Conservation (phyloP, 1,139 yeast species). For the Arxiozyma telluris region DNA sequence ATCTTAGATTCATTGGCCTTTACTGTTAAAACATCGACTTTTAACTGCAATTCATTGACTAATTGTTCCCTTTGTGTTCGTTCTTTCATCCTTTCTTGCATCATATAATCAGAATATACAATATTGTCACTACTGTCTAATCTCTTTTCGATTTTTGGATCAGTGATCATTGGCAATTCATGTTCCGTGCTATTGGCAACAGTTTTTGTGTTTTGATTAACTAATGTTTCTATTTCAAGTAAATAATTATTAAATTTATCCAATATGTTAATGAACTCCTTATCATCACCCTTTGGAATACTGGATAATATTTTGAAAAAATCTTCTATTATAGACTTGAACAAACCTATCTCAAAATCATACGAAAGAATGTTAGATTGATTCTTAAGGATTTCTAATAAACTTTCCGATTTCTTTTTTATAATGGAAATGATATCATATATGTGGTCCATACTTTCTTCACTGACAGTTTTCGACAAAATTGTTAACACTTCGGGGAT, state of each 20-base stretch:
- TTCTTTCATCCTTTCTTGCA: not conserved
- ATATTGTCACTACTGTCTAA: too few relatives aligned
- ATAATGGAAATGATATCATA: not conserved
- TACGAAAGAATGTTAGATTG: not conserved
- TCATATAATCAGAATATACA: not conserved
- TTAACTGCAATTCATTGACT: constrained; percentile 2
- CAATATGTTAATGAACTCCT: not conserved
- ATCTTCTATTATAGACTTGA: not conserved
- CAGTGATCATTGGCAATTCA: not conserved
- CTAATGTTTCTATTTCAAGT: not conserved
- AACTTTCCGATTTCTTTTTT: too few relatives aligned
- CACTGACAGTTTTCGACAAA: not conserved
- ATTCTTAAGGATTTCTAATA: too few relatives aligned
- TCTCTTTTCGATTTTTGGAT: not conserved
- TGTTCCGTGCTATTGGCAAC: not conserved
- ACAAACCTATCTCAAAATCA: not conserved
- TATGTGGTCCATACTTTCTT: not conserved
- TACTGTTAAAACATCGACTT: not conserved
- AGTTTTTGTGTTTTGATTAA: too few relatives aligned
- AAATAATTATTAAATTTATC: too few relatives aligned
- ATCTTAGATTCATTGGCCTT: not conserved
- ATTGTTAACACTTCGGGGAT: not conserved
- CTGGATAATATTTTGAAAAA: too few relatives aligned
- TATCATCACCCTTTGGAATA: not conserved
- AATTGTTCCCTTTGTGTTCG: not conserved